phyloP scores from a whole-genome alignment of 2,329 filamentous ascomycete genomes.

The Ustulina deusta region DNA sequence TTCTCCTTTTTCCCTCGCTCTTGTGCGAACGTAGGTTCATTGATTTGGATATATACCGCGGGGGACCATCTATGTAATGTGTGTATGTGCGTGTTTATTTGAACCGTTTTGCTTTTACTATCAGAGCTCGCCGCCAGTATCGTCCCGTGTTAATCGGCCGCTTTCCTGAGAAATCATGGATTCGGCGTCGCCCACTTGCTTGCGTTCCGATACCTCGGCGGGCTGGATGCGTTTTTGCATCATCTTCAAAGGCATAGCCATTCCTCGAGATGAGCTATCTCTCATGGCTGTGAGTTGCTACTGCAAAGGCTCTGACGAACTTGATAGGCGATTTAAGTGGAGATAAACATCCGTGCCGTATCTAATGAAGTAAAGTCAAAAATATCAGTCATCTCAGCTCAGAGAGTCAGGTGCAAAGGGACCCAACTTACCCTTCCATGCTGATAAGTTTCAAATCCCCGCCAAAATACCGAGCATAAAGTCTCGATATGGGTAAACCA shows the following conservation, averaged over 20 bases:
- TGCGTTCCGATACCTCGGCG: slow-evolving; percentile 83
- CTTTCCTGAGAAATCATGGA: slow-evolving; percentile 50
- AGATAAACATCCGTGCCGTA: slow-evolving; percentile 99
- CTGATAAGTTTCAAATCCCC: slow-evolving; percentile 97
- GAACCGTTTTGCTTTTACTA: neutral
- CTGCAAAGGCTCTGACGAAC: slow-evolving; percentile 95
- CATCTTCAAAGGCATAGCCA: slow-evolving; percentile 68
- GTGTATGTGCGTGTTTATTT: neutral
- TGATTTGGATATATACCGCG: neutral
- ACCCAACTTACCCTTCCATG: slow-evolving; percentile 89
- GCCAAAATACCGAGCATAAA: slow-evolving; percentile 97
- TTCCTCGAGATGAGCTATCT: slow-evolving; percentile 75
- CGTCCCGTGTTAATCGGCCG: slow-evolving; percentile 36
- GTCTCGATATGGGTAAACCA: slow-evolving; percentile 89
- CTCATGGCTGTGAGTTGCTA: slow-evolving; percentile 93
- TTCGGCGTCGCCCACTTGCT: slow-evolving; percentile 88
- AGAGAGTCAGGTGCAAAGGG: neutral
- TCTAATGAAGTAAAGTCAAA: slow-evolving; percentile 61
- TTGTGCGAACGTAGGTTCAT: neutral
- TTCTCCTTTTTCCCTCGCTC: neutral
- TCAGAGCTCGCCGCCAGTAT: slow-evolving; percentile 42
- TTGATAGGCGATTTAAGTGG: slow-evolving; percentile 94
- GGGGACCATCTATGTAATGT: slow-evolving; percentile 7
- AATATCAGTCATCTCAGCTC: slow-evolving; percentile 19
- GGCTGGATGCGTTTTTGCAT: slow-evolving; percentile 77